These are phyloP conservation scores for Auxenochlorella pyrenoidosa DNA, from an alignment of 139 green algal genomes.

Conservation along the genomic window DNA sequence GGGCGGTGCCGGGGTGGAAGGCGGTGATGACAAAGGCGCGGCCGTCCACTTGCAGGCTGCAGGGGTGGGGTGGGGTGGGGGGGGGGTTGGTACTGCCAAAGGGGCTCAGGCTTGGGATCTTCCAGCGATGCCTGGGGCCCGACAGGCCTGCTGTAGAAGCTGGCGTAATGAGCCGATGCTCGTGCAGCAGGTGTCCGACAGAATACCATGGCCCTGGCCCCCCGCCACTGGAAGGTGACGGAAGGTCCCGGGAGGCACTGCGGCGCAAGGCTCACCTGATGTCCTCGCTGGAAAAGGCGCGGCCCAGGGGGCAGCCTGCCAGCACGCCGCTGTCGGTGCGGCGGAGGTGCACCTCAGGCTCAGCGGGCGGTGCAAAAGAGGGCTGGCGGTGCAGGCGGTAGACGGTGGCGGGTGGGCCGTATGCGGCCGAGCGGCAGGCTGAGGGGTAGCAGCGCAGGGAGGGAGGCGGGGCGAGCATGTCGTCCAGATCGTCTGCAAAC, in stretches of 20 bases:
- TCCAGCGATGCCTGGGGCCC: too few relatives aligned
- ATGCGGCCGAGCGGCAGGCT: background rate
- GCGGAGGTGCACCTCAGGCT: conserved; percentile 16
- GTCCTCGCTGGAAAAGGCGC: background rate
- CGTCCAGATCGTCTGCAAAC: background rate
- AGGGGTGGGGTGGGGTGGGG: background rate
- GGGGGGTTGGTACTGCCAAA: background rate
- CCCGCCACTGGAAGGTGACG: background rate
- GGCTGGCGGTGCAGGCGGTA: conserved; percentile 14
- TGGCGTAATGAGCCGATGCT: background rate
- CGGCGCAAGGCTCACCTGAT: conserved; percentile 1
- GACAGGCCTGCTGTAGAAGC: too few relatives aligned
- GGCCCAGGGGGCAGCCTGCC: background rate
- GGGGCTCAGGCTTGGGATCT: too few relatives aligned
- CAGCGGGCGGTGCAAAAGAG: background rate
- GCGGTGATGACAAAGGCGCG: conserved; percentile 12
- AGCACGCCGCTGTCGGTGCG: conserved; percentile 6
- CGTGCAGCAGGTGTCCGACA: background rate
- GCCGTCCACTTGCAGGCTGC: conserved; percentile 5
- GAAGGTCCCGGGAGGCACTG: background rate
- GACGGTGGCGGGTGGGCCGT: background rate
- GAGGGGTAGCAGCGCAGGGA: background rate
- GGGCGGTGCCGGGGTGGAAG: conserved; percentile 10
- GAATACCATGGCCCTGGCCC: too few relatives aligned
- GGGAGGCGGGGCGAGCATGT: background rate